Conservation (phyloP, 2,329 filamentous ascomycete species). For the Aspergillus tanneri region DNA sequence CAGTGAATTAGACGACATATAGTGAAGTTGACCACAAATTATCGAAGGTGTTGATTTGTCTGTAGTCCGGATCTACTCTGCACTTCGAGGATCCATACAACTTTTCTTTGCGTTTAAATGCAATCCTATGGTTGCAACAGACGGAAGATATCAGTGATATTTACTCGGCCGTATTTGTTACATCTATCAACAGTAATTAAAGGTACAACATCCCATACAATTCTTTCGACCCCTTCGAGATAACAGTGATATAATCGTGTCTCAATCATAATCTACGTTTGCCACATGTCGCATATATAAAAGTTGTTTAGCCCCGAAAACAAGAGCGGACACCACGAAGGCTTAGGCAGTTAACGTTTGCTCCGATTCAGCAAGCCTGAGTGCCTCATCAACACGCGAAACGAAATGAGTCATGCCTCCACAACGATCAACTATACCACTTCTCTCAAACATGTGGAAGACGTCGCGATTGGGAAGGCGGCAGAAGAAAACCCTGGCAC, state of each 20-base stretch:
- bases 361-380: conserved; percentile 76
- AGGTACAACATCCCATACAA: not conserved
- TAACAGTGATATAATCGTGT: not conserved
- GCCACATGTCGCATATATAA: not conserved
- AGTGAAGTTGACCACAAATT: not conserved
- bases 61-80: too few species aligned
- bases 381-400: conserved; percentile 76
- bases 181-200: too few species aligned
- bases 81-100: too few species aligned
- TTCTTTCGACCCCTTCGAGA: not conserved
- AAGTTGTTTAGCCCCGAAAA: too few species aligned
- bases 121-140: too few species aligned
- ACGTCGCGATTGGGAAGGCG: conserved; percentile 58
- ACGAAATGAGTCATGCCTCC: conserved; percentile 80
- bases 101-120: too few species aligned
- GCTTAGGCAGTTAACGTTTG: conserved; percentile 40
- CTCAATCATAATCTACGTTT: conserved; percentile 10
- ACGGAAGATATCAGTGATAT: too few species aligned
- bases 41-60: not conserved
- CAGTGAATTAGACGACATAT: conserved; percentile 14
- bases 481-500: conserved; percentile 61
- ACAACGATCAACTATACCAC: conserved; percentile 80
- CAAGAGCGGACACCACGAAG: too few species aligned
- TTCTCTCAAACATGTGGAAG: conserved; percentile 70
- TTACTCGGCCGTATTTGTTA: too few species aligned